A percentile compares a stretch with the other conserved stretches of the same genome.
phyloP scores from a whole-genome alignment of 495 filamentous ascomycete species.

The Xylaria acuta region DNA sequence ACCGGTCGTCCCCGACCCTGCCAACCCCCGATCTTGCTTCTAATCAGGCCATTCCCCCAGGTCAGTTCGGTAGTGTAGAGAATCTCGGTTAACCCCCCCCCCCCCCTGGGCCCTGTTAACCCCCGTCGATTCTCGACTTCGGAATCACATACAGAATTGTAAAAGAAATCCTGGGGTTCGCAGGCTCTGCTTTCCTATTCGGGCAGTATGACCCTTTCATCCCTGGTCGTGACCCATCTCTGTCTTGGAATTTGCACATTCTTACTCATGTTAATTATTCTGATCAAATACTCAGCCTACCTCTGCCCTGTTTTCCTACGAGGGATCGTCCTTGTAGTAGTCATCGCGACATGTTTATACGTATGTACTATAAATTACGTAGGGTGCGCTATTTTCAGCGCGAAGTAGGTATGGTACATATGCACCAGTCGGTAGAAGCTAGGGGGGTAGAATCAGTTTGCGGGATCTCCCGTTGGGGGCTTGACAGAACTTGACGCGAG shows the following conservation, averaged over 20 bases:
- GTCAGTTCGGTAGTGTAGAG: neutral
- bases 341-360: neutral
- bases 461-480: slow-evolving; percentile 17
- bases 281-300: neutral
- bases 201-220: slow-evolving; percentile 5
- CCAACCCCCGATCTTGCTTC: slow-evolving; percentile 7
- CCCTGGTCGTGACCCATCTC: slow-evolving; percentile 5
- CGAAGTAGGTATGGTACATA: neutral
- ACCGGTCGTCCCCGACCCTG: neutral
- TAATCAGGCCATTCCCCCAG: slow-evolving; percentile 15
- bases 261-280: slow-evolving; percentile 5
- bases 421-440: neutral
- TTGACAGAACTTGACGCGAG: neutral
- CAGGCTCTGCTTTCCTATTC: slow-evolving; percentile 16
- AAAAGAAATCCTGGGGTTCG: slow-evolving; percentile 1
- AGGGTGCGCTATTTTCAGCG: slow-evolving; percentile 16
- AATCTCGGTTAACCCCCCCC: neutral
- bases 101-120: neutral
- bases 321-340: slow-evolving; percentile 8
- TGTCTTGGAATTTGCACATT: slow-evolving; percentile 8
- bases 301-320: slow-evolving; percentile 10
- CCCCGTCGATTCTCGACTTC: slow-evolving; percentile 1
- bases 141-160: slow-evolving; percentile 8
- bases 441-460: neutral
- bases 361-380: neutral